Evolutionary conservation across 2,329 filamentous ascomycete genomes (phyloP).

Genomic region (Alternaria triticimaculans): DNA sequence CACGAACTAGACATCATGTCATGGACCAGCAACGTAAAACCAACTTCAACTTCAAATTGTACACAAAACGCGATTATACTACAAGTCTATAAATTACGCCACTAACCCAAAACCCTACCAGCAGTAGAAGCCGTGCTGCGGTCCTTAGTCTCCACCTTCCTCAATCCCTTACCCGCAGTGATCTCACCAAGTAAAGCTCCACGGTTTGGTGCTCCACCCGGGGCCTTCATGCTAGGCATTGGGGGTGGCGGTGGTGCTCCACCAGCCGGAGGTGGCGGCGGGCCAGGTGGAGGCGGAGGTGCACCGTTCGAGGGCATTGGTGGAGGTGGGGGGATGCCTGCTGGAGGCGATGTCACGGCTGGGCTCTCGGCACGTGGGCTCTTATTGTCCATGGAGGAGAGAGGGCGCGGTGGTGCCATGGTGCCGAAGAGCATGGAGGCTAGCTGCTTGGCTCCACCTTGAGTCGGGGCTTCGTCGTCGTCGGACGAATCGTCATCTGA

Average conservation of each 20-base stretch:
- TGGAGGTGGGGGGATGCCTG: constrained; percentile 60
- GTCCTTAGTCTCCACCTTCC: constrained; percentile 90
- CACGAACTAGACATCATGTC: neutral
- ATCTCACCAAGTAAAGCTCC: constrained; percentile 81
- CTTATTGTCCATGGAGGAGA: constrained; percentile 82
- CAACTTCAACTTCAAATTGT: neutral
- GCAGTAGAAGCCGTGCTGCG: constrained; percentile 74
- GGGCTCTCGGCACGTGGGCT: constrained; percentile 53
- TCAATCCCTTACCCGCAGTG: constrained; percentile 76
- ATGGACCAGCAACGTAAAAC: neutral
- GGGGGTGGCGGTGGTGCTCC: constrained; percentile 46
- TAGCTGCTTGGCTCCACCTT: constrained; percentile 86
- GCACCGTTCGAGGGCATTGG: constrained; percentile 55
- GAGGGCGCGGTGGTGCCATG: constrained; percentile 89
- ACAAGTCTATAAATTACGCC: neutral
- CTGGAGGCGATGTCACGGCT: constrained; percentile 49
- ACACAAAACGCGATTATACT: constrained; percentile 1
- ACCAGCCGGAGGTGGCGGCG: constrained; percentile 54
- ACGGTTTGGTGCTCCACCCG: constrained; percentile 46
- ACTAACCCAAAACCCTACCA: constrained; percentile 67
- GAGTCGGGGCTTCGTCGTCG: constrained; percentile 77
- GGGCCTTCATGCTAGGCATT: constrained; percentile 52
- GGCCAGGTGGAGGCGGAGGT: constrained; percentile 56
- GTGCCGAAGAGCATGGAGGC: constrained; percentile 96
- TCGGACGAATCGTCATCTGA: constrained; percentile 75